Evolutionary conservation across 768 basidiomycete genomes (phyloP).

Genomic region (Tephrocybe sp.): DNA sequence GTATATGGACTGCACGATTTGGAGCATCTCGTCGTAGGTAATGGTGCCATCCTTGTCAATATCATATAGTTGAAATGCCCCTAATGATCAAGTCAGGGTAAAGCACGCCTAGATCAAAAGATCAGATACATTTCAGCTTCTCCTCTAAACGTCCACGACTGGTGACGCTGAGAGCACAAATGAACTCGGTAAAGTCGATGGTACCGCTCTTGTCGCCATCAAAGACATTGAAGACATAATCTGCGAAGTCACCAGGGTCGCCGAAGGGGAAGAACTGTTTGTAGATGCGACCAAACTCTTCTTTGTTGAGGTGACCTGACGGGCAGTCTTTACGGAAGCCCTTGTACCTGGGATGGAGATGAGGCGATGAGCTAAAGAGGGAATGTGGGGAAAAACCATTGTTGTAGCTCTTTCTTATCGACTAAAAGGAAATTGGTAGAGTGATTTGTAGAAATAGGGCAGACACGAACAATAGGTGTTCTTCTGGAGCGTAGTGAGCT

Average conservation of each 20-base stretch:
- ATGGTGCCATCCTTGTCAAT: constrained; percentile 98
- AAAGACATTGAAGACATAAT: constrained; percentile 98
- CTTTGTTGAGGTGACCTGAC: constrained; percentile 92
- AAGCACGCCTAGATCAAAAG: constrained; percentile 7
- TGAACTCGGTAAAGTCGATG: constrained; percentile 99
- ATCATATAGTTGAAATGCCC: constrained; percentile 99
- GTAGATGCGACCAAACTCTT: constrained; percentile 96
- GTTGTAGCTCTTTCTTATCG: constrained; percentile 95
- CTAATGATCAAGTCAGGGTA: constrained; percentile 41
- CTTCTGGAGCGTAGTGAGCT: constrained; percentile 94
- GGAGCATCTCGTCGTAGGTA: constrained; percentile 98
- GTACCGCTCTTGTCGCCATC: constrained; percentile 94
- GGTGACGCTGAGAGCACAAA: constrained; percentile 94
- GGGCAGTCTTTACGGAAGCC: constrained; percentile 99
- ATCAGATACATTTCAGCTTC: constrained; percentile 89
- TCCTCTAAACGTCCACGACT: constrained; percentile 92
- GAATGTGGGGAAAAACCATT: constrained; percentile 57
- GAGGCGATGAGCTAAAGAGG: constrained; percentile 5
- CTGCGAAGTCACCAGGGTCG: constrained; percentile 93
- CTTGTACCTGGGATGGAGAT: constrained; percentile 75
- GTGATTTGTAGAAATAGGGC: constrained; percentile 10
- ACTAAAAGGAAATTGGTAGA: constrained; percentile 42
- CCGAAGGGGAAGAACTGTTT: constrained; percentile 99
- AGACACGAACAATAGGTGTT: constrained; percentile 86
- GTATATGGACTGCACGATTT: constrained; percentile 97